Conservation (phyloP, 768 basidiomycete genomes). For the Candolleomyces efflorescens region DNA sequence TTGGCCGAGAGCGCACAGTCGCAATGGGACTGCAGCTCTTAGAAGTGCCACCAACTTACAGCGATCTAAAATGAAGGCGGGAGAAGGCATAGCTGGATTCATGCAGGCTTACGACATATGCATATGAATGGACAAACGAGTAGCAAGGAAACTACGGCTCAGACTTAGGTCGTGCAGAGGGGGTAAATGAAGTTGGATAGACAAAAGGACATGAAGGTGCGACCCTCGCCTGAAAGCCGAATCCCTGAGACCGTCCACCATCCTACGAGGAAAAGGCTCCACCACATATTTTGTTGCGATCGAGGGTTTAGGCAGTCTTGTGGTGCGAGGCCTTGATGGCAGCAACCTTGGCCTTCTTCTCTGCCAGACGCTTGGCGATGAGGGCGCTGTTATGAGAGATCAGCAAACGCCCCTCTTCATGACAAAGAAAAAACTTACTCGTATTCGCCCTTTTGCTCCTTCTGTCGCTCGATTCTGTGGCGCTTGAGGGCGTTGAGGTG, state of each 20-base stretch:
- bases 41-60: too few relatives aligned
- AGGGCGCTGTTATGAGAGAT: slow-evolving; percentile 43
- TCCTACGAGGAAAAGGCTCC: background rate
- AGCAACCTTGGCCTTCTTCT: slow-evolving; percentile 90
- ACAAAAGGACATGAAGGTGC: background rate
- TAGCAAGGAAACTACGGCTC: background rate
- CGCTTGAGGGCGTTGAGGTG: slow-evolving; percentile 87
- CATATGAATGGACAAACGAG: background rate
- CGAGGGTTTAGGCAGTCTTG: slow-evolving; percentile 18
- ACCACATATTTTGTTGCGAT: background rate
- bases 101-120: background rate
- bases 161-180: background rate
- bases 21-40: too few relatives aligned
- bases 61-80: too few relatives aligned
- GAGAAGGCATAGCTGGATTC: background rate
- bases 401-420: background rate
- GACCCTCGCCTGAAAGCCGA: background rate
- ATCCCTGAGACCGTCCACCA: background rate
- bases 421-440: slow-evolving; percentile 48
- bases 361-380: slow-evolving; percentile 84
- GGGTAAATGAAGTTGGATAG: background rate
- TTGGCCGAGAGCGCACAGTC: too few relatives aligned
- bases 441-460: slow-evolving; percentile 94
- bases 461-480: slow-evolving; percentile 84
- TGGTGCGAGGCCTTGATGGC: slow-evolving; percentile 81